Evolutionary conservation across 2,329 filamentous ascomycete species (phyloP), one percentile per base, ranked within the genome.

Genomic region (Nigrograna mackinnonii): DNA sequence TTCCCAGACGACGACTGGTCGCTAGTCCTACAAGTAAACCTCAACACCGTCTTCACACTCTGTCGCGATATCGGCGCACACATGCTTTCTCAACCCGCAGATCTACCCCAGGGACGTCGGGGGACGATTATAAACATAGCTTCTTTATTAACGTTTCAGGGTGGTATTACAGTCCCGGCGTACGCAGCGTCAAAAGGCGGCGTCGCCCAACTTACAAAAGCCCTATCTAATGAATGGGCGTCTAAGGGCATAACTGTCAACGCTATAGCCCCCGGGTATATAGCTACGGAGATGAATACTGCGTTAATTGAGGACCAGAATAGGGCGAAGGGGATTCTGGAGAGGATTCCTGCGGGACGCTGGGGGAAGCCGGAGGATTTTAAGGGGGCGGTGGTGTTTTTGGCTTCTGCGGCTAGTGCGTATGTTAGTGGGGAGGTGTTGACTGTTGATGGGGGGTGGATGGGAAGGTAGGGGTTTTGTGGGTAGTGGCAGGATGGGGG

Each of bases 201-300:
- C 6, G 84, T 96, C 0, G 86, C 83, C 5, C 90, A 95, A 72
- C 70, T 95, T 45, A 95, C 89, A 38, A 95, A 94, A 73, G 85
- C 86, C 19, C 76, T 96, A 44, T 84, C 85, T 35, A 96, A 96
- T 64, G 89, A 95, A 72, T 96, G 91, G 91, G 83, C 85, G 0
- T 68, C 75, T n/a, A 79, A 83, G 59, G 90, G 90, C 2, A 79
- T 96, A 48, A 89, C 80, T 1, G 90, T 96, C 30, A 96, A 96
- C 67, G 89, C 87, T 6, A 89, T 96, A 61, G 90, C 91, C 2
- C 91, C 91, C 0, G 91, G 91, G 0, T 96, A 96, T 68, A 89
- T 95, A 56, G 87, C 82, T 37, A 96, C 91, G n/a, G 91, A 96
- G 47, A 96, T 96, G 91, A 96, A 96, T 66, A 79, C 78, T 52